These are phyloP conservation scores for Eutrema salsugineum DNA, from an alignment of 441 rosid species.

Conservation along the genomic window DNA sequence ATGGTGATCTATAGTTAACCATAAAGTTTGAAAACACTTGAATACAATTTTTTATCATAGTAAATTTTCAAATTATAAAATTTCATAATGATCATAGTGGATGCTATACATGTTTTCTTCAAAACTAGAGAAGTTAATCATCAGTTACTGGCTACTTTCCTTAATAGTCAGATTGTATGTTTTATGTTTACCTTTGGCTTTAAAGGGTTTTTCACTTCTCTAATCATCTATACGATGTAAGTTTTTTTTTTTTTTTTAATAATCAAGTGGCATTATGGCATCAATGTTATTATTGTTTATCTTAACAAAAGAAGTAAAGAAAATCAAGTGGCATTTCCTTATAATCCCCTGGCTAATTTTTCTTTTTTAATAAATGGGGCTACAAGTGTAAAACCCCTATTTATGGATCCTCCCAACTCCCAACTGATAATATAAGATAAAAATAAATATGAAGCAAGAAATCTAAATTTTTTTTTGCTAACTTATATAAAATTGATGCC, in stretches of 20 bases:
- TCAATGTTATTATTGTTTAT: too few species aligned
- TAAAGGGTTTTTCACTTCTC: background rate
- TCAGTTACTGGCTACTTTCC: background rate
- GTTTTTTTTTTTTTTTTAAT: background rate
- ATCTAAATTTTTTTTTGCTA: too few species aligned
- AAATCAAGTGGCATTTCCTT: background rate
- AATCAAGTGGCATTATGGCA: background rate
- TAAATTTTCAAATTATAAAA: background rate
- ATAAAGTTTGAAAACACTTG: background rate
- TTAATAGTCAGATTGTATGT: background rate
- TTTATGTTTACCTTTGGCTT: background rate
- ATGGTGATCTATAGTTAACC: background rate
- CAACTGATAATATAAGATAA: background rate
- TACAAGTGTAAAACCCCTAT: background rate
- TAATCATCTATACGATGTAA: background rate
- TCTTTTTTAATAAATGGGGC: background rate
- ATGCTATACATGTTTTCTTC: background rate
- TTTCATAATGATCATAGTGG: background rate
- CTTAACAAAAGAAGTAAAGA: too few species aligned
- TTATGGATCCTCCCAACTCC: slow-evolving; percentile 3
- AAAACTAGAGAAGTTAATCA: background rate
- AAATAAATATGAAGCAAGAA: too few species aligned
- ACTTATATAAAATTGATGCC: background rate
- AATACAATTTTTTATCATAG: background rate
- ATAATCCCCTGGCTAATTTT: background rate